phyloP scores from a whole-genome alignment of 2,329 filamentous ascomycete species.

The Penicillium nordicum region DNA sequence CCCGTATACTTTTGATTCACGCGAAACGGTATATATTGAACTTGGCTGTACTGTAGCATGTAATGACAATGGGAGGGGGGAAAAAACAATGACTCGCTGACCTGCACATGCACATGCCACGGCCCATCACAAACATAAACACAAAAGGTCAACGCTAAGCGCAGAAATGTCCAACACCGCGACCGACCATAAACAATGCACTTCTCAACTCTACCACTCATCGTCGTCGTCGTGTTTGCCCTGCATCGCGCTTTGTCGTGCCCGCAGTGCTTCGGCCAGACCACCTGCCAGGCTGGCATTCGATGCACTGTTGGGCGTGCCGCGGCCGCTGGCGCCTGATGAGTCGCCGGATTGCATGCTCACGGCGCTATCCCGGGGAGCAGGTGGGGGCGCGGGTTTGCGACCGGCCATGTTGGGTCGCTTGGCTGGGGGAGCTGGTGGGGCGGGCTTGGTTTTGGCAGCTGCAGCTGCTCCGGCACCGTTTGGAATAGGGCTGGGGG shows the following conservation, averaged over 20 bases:
- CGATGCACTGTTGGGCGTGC: constrained; percentile 59
- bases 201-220: constrained; percentile 56
- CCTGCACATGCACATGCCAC: constrained; percentile 3
- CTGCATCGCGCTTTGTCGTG: constrained; percentile 73
- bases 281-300: constrained; percentile 66
- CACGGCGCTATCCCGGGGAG: constrained; percentile 64
- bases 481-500: constrained; percentile 63
- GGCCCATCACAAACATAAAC: constrained; percentile 1
- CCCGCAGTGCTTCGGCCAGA: constrained; percentile 73
- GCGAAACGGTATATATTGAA: constrained; percentile 10
- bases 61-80: neutral
- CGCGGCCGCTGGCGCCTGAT: constrained; percentile 63
- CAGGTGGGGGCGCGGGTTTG: constrained; percentile 65
- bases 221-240: constrained; percentile 66
- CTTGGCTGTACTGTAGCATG: neutral
- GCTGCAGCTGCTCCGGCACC: constrained; percentile 41
- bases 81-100: constrained; percentile 4
- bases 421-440: constrained; percentile 76
- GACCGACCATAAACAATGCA: constrained; percentile 11
- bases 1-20: neutral
- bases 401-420: constrained; percentile 65
- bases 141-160: constrained; percentile 22
- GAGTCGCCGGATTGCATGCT: constrained; percentile 51
- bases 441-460: constrained; percentile 62
- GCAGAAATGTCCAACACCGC: constrained; percentile 20